phyloP scores from a whole-genome alignment of 108 stramenopile genomes.

The Conticribra guillardii region DNA sequence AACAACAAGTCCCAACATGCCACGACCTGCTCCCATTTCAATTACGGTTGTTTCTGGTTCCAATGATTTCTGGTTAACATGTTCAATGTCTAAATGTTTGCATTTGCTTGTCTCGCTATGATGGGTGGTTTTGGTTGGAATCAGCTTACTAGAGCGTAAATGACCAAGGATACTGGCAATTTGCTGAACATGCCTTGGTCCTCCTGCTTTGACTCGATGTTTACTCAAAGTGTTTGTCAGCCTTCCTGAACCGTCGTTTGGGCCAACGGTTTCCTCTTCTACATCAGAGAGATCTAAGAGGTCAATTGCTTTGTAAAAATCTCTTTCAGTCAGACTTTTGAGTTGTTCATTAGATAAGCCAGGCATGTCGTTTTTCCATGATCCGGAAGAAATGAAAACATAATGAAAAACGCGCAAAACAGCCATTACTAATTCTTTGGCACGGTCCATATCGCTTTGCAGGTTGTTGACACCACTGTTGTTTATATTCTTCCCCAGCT shows the following conservation, averaged over 20 bases:
- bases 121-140: conserved; percentile 23
- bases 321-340: conserved; percentile 38
- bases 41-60: conserved; percentile 28
- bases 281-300: conserved; percentile 58
- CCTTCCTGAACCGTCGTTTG: conserved; percentile 5
- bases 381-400: conserved; percentile 41
- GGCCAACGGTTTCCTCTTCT: conserved; percentile 46
- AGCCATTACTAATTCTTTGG: conserved; percentile 56
- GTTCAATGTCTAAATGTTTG: neutral
- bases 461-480: conserved; percentile 1
- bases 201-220: conserved; percentile 72
- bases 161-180: conserved; percentile 81
- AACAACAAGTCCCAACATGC: conserved; percentile 75
- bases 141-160: conserved; percentile 47
- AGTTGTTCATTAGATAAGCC: conserved; percentile 21
- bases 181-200: conserved; percentile 72
- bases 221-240: conserved; percentile 37
- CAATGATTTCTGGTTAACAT: neutral
- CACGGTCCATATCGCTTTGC: conserved; percentile 35
- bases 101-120: neutral
- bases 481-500: conserved; percentile 12
- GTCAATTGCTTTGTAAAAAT: conserved; percentile 64
- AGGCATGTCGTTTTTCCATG: neutral
- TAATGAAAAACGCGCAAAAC: conserved; percentile 62
- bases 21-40: conserved; percentile 89